Evolutionary conservation across 2,329 filamentous ascomycete genomes (phyloP), one percentile per base, ranked within the genome.

Genomic region (Clathrospora elynae): DNA sequence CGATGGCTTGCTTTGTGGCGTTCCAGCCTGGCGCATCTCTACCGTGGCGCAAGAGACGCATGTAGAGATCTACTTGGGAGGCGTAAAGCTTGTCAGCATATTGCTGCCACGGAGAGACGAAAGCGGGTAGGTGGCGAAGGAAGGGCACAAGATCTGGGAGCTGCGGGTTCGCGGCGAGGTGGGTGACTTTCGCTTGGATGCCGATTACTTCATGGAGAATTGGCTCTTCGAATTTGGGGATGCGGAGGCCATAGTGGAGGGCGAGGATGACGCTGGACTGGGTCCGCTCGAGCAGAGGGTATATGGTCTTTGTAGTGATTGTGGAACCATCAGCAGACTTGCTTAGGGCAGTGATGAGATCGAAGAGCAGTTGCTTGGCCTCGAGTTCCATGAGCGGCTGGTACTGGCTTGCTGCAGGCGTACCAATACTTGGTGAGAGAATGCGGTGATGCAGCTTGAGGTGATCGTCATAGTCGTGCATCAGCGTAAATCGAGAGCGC

Each of bases 381-480:
- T 48, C 45, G 17, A 44, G 40, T 36, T 44, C 45, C 40, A 48
- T 40, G 2, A 48, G 40, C 3, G 40, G 40, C 4, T 48, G 45
- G 17, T 44, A 44, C 17, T 39, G 35, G 24, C 24, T 25, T 12
- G 35, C 35, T 20, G 45, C 45, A 25, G 35, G 40, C 17, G 45
- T 40, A 30, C 45, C 40, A 24, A 48, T 34, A 35, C 45, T 48
- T 35, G 45, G 45, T 18, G 45, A 37, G 7, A 48, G 40, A 16
- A 48, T 17, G 12, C 45, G 45, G 12, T 48, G 45, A 25, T 48
- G 45, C 22, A 48, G 26, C 31, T 32, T 48, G 16, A 48, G 45
- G 19, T 48, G 35, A 8, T 48, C 45, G 30, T 48, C 45, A 29
- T 48, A 48, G 20, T 48, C 45, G 26, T 48, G 45, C 45, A 48